Evolutionary conservation across 2,329 filamentous ascomycete species (phyloP), one percentile per base, ranked within the genome.

Genomic region (Calonectria leucothoes): DNA sequence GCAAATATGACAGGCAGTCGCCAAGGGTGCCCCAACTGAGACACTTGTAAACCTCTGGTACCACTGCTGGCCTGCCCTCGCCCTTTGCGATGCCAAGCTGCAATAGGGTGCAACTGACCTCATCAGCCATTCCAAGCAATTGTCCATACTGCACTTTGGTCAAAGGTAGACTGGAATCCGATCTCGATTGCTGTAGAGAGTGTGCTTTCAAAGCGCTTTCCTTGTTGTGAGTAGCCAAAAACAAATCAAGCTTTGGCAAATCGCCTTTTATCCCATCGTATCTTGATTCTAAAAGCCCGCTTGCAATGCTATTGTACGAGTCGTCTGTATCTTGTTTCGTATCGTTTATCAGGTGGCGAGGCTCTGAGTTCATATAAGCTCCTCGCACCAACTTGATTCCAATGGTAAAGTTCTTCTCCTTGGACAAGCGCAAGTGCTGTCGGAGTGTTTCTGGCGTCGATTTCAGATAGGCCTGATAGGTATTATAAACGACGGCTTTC

Each of bases 401-500:
- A 0, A 90, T 84, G 0, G 87, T 89, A 77, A 88, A 91, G 3
- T 82, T 82, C 27, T 88, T 85, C 6, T 86, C 81, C 12, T 82
- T 77, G 0, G 90, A 89, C 0, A 76, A 77, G 1, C 81, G 83
- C 23, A 91, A 83, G 72, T 91, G 88, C 23, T 82, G 74, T 0
- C 84, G 82, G 3, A 91, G 76, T 3, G 83, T 85, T 10, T 75
- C 79, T 0, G 86, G 81, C 1, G 87, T 88, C 55, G 82, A 82
- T 79, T 88, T 88, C 20, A 91, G 85, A 77, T 91, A 91, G 64
- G 86, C 87, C 74, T 91, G 90, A 81, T 91, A 91, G 2, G 90
- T 90, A 76, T 86, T 90, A 77, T 84, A 86, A 7, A 86, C 75
- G 12, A 84, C 78, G 8, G 78, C 85, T 3, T 77, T 74, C 6